phyloP scores from a whole-genome alignment of 495 filamentous ascomycete genomes.

The Penicillium psychrofluorescens region DNA sequence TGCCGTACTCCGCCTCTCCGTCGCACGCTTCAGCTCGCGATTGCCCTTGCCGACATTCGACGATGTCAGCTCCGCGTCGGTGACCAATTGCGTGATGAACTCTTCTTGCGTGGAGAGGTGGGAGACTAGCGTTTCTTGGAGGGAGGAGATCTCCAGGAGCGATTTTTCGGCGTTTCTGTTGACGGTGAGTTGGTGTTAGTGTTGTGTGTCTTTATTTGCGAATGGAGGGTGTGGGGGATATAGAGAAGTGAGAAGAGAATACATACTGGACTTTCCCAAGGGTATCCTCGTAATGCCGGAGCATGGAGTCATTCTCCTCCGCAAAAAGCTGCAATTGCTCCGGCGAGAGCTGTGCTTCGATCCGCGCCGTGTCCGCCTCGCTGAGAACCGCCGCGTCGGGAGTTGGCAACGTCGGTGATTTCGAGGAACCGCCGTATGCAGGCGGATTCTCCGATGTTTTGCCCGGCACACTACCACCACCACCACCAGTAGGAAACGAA shows the following conservation, averaged over 20 bases:
- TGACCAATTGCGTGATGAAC: conserved; percentile 80
- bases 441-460: no score
- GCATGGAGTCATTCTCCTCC: conserved; percentile 85
- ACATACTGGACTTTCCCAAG: conserved; percentile 87
- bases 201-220: no score
- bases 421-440: not conserved
- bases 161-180: conserved; percentile 80
- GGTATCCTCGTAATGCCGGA: conserved; percentile 85
- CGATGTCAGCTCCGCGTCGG: conserved; percentile 69
- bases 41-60: conserved; percentile 88
- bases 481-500: not conserved
- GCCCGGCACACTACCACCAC: not conserved
- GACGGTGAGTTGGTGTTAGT: no score
- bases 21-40: conserved; percentile 80
- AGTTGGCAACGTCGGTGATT: not conserved
- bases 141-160: conserved; percentile 82
- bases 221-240: no score
- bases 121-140: conserved; percentile 79
- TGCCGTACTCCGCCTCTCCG: conserved; percentile 73
- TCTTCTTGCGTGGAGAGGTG: conserved; percentile 81
- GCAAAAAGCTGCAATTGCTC: conserved; percentile 92
- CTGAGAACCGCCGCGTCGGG: conserved; percentile 20
- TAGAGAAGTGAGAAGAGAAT: not conserved
- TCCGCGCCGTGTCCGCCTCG: conserved; percentile 39
- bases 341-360: conserved; percentile 57